Conservation (phyloP, 176 grass and related monocot species). For the Bothriochloa decipiens region DNA sequence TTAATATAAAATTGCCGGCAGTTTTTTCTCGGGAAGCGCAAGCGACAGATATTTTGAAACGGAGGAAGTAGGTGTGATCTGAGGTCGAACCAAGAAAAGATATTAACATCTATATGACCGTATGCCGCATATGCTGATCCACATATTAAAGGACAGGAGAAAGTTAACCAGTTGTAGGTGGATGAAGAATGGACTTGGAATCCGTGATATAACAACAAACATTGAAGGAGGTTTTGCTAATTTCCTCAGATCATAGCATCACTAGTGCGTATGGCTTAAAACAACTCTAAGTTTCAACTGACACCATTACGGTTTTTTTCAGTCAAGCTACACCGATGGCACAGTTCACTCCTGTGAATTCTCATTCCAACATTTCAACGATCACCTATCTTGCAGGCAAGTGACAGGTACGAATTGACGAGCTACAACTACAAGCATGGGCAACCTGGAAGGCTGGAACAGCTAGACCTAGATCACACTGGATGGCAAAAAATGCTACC, state of each 20-base stretch:
- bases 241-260: neutral
- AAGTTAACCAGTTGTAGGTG: neutral
- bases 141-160: neutral
- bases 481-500: slow-evolving; percentile 41
- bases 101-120: neutral
- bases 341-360: neutral
- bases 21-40: too few relatives aligned
- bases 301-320: neutral
- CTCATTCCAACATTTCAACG: neutral
- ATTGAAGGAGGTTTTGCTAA: neutral
- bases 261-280: neutral
- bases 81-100: neutral
- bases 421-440: too few relatives aligned
- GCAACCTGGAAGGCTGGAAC: neutral
- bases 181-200: neutral
- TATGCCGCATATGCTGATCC: neutral
- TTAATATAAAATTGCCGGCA: too few relatives aligned
- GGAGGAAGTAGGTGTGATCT: neutral
- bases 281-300: neutral
- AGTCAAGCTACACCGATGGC: neutral
- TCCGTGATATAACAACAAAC: neutral
- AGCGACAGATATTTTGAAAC: too few relatives aligned
- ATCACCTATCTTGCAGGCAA: neutral
- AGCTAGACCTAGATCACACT: neutral
- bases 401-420: too few relatives aligned